phyloP scores from a whole-genome alignment of 768 basidiomycete species.

The Leccinellum luteum region DNA sequence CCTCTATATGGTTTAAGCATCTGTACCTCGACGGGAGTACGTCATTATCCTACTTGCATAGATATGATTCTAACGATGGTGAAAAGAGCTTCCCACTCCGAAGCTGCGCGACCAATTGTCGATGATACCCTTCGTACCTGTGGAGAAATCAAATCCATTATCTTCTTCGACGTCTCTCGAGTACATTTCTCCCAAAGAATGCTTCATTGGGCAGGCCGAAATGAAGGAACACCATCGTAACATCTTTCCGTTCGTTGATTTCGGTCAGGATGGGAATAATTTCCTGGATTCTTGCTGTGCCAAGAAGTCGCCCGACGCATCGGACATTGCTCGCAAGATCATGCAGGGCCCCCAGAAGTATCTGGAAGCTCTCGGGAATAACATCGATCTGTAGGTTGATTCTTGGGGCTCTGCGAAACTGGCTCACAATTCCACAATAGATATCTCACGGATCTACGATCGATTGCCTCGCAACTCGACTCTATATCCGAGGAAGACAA shows the following conservation, averaged over 20 bases:
- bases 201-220: conserved; percentile 6
- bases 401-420: neutral
- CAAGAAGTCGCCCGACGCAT: conserved; percentile 13
- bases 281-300: conserved; percentile 14
- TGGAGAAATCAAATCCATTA: neutral
- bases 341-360: conserved; percentile 5
- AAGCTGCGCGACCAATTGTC: conserved; percentile 8
- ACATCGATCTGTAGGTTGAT: conserved; percentile 3
- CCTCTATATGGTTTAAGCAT: conserved; percentile 8
- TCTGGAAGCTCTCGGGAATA: neutral
- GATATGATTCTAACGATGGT: conserved; percentile 1
- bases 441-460: conserved; percentile 14
- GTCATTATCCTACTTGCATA: neutral
- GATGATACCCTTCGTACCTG: conserved; percentile 12
- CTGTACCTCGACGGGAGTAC: conserved; percentile 6
- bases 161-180: neutral
- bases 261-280: conserved; percentile 8
- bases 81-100: conserved; percentile 6
- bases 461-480: conserved; percentile 12
- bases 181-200: conserved; percentile 9
- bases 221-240: conserved; percentile 7
- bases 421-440: conserved; percentile 3
- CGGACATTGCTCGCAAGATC: conserved; percentile 12
- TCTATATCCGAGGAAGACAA: conserved; percentile 9
- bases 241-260: conserved; percentile 15